These are phyloP conservation scores for Avena eriantha DNA, from an alignment of 176 grass and related monocot genomes.

Conservation along the genomic window DNA sequence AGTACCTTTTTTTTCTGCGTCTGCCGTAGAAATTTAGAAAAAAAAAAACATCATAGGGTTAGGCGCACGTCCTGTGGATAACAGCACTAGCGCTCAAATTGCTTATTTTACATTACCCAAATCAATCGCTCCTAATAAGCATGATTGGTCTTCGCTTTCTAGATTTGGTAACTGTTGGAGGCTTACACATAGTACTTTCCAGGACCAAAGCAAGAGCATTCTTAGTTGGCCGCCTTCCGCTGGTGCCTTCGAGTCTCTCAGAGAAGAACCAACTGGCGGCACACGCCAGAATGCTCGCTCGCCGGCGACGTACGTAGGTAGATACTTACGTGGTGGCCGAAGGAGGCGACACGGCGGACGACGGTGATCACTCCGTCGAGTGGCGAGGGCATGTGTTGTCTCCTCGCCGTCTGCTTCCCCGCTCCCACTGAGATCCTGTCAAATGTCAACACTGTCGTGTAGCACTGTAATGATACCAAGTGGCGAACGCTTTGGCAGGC, in stretches of 20 bases:
- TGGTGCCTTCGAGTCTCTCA: neutral
- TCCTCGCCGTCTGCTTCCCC: neutral
- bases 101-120: neutral
- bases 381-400: neutral
- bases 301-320: neutral
- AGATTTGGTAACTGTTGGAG: slow-evolving; percentile 32
- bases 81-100: slow-evolving; percentile 7
- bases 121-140: no score
- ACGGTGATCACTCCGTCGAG: neutral
- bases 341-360: slow-evolving; percentile 38
- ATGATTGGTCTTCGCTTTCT: slow-evolving; percentile 9
- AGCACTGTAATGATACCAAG: slow-evolving; percentile 16
- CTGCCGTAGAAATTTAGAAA: slow-evolving; percentile 6
- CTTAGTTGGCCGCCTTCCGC: neutral
- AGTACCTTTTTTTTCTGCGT: neutral
- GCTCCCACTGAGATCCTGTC: neutral
- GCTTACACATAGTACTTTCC: neutral
- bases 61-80: slow-evolving; percentile 29
- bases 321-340: neutral
- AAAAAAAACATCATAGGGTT: neutral
- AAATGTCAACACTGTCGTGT: slow-evolving; percentile 35
- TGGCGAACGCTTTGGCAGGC: slow-evolving; percentile 27
- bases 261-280: slow-evolving; percentile 5
- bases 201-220: neutral
- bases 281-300: neutral